Base-by-base conservation (phyloP, 495 filamentous ascomycete species). In the Neurospora hispaniola region DNA sequence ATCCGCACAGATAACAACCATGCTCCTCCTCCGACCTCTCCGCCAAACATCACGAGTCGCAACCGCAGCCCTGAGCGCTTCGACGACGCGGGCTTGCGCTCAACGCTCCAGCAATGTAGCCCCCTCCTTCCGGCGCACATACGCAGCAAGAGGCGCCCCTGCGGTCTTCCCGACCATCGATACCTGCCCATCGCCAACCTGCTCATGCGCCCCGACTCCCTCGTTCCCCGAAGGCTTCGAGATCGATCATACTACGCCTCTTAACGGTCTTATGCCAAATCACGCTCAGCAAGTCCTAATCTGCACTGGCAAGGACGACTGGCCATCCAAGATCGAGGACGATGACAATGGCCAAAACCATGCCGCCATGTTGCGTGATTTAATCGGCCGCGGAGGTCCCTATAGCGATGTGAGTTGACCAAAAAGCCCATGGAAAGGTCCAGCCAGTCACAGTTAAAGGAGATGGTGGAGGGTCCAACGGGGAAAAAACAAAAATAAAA, bases 241-340 rank as follows among this genome's bases (percentile, higher is more conserved):
- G 16, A 96, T 98, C 73, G 94, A 98, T 79, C 86, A 86, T 74
- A 80, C 86, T 42, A 89, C 87, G 70, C 82, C 86, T 4, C 80
- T 98, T 62, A 89, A 89, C 76, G 90, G 90, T 20, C 91, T 93
- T 5, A 92, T 97, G 82, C 86, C 91, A 5, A 80, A 84, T n/a
- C 96, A 97, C 79, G 85, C 89, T 20, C 89, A 94, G 74, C 94
- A 98, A 71, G 85, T 98, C 5, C 79, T 99, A 4, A 84, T 98
- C 18, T 92, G 89, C 72, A 97, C 94, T 1, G 93, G 93, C 9
- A 87, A 89, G 72, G 77, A 84, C 27, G 92, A 98, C 80, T 99
- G 96, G 96, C 86, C 86, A 20, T 94, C 79, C 84, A 91, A 80
- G 79, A 97, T 86, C 71, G 86, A 88, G 71, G 85, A 85, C 23